Base-by-base conservation (phyloP, 1,139 yeast genomes). In the Magnusiomyces tetraspermus region DNA sequence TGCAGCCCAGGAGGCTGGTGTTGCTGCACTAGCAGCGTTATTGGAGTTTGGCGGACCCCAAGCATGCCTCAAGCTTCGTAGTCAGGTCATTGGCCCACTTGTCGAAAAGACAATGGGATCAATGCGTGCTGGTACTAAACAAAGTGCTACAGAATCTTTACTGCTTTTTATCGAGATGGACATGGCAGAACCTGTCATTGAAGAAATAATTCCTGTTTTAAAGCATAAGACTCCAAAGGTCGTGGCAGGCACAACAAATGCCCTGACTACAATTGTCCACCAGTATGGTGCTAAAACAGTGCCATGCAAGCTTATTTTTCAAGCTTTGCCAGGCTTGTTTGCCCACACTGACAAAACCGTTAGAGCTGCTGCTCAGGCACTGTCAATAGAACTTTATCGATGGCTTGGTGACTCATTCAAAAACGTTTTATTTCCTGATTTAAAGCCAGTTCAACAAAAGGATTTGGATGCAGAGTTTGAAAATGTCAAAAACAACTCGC, bases 391-490 rank as follows among this genome's bases (percentile, higher is more conserved):
- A 56, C 65, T 90, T 28, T 82, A 83, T 66, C 78, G 80, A 57
- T 86, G 95, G 86, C 76, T 85, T 66, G 95, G 94, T 2, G 79
- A 75, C 30, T 73, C 81, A 0, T 71, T 88, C 50, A 80, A 80
- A 51, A 73, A 76, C 15, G 66, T 81, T 0, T 69, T 89, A 43
- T 78, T 89, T 55, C 79, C 84, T 1, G 82, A 81, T 33, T 74
- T 92, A 66, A 92, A 92, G 65, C 96, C 97, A 0, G 88, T 89
- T 15, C 97, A 92, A 67, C 94, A 88, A 67, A 86, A 84, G 60
- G 98, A 92, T 62, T 74, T 94, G 55, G 76, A 81, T 2, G 78
- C 79, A 42, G 82, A 77, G 21, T 88, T 92, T 67, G 84, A 77
- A 37, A 74, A 73, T 49, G 75, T 78, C 28, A 70, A 71, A 51